These are phyloP conservation scores for Camillea tinctor DNA, from an alignment of 2,329 filamentous ascomycete species.

Conservation along the genomic window DNA sequence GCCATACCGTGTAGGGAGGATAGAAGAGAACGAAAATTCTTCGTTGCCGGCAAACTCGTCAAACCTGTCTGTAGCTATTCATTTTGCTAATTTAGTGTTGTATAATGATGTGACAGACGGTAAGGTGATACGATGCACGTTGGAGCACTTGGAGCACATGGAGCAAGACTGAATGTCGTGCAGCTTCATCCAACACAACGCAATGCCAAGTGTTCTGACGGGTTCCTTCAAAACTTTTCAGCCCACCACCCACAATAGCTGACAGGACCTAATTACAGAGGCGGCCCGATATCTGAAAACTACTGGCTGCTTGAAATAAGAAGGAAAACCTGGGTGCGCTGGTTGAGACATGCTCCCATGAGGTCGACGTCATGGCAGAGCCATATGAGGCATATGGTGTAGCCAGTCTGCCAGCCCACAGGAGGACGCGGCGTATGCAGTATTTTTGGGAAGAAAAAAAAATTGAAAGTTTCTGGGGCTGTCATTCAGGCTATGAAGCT, in stretches of 20 bases:
- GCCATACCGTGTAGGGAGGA: constrained; percentile 7
- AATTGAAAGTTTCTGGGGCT: not conserved
- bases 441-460: not conserved
- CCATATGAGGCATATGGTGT: not conserved
- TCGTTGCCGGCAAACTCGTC: not conserved
- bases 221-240: not conserved
- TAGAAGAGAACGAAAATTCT: not conserved
- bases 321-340: not conserved
- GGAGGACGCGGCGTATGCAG: not conserved
- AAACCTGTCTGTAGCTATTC: not conserved
- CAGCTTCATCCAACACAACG: not conserved
- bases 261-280: not conserved
- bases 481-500: not conserved
- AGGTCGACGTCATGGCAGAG: not conserved
- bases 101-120: not conserved
- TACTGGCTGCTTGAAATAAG: not conserved
- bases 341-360: not conserved
- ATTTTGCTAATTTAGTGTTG: not conserved
- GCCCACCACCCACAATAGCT: not conserved
- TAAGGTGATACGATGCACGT: not conserved
- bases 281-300: not conserved
- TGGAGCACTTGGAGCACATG: not conserved
- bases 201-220: not conserved
- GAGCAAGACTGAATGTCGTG: not conserved
- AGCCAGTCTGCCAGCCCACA: not conserved